Conservation (phyloP, 306 rosid genomes). For the Adenanthera pavonina region DNA sequence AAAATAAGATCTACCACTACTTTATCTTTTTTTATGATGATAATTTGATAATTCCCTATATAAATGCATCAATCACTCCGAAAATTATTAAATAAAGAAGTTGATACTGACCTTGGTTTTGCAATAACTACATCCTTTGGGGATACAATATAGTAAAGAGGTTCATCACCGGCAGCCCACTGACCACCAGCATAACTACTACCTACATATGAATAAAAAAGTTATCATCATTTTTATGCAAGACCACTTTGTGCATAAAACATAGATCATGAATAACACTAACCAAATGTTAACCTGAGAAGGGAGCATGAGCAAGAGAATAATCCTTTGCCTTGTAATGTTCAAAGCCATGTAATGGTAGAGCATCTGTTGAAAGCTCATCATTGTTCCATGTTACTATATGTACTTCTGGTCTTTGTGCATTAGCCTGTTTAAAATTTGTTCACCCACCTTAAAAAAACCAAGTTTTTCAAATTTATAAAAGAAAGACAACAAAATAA, state of each 20-base stretch:
- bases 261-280: conserved; percentile 42
- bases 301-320: conserved; percentile 98
- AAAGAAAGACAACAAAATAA: conserved; percentile 6
- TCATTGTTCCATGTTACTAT: conserved; percentile 90
- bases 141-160: conserved; percentile 91
- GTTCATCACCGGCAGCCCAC: conserved; percentile 99
- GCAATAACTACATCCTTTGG: conserved; percentile 97
- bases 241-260: conserved; percentile 37
- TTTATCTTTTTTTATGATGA: no score
- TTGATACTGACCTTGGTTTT: conserved; percentile 82
- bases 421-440: conserved; percentile 83
- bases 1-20: no score
- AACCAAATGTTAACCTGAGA: conserved; percentile 79
- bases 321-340: conserved; percentile 98
- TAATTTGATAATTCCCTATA: neutral
- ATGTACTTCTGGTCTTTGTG: conserved; percentile 95
- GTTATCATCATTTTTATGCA: conserved; percentile 29
- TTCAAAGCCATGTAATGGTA: conserved; percentile 95
- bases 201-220: conserved; percentile 70
- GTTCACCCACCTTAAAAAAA: conserved; percentile 40
- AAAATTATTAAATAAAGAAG: conserved; percentile 1
- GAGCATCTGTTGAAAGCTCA: conserved; percentile 93
- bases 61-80: conserved; percentile 4
- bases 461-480: conserved; percentile 19
- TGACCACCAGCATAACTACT: conserved; percentile 99